Conservation (phyloP, 108 stramenopile genomes). For the Nitzschia putrida region DNA sequence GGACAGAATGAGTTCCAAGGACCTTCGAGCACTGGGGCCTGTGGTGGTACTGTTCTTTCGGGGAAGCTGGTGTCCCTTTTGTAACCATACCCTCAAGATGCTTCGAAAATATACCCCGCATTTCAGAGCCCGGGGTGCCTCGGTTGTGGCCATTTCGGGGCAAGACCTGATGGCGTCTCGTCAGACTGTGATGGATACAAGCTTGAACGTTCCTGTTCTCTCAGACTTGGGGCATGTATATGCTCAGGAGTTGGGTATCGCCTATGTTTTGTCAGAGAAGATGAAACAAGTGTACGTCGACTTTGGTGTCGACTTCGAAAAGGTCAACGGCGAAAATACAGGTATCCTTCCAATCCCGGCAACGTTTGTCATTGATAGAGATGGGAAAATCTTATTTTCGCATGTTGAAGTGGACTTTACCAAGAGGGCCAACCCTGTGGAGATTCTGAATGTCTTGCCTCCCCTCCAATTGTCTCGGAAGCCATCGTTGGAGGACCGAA, state of each 20-base stretch:
- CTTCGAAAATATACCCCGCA: slow-evolving; percentile 15
- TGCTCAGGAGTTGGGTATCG: slow-evolving; percentile 6
- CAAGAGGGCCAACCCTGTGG: slow-evolving; percentile 25
- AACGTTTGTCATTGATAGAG: slow-evolving; percentile 26
- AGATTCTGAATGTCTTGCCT: slow-evolving; percentile 24
- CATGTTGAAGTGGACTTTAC: slow-evolving; percentile 15
- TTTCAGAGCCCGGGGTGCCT: slow-evolving; percentile 19
- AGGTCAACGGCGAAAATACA: slow-evolving; percentile 14
- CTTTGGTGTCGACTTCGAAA: neutral
- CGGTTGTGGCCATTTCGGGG: slow-evolving; percentile 24
- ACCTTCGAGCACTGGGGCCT: slow-evolving; percentile 23
- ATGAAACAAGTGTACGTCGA: neutral
- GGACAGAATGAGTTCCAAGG: neutral
- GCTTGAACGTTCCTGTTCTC: slow-evolving; percentile 22
- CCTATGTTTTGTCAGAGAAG: slow-evolving; percentile 10
- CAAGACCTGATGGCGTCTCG: neutral
- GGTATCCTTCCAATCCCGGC: slow-evolving; percentile 21
- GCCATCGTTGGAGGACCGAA: neutral
- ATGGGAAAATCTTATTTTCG: slow-evolving; percentile 8
- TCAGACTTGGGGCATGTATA: slow-evolving; percentile 15
- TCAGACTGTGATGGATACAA: neutral
- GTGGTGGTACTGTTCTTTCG: slow-evolving; percentile 26
- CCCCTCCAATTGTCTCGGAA: slow-evolving; percentile 1
- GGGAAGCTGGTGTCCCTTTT: slow-evolving; percentile 26
- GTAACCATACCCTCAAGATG: slow-evolving; percentile 10